phyloP scores from a whole-genome alignment of 495 filamentous ascomycete genomes.

The Trichoderma gamsii region DNA sequence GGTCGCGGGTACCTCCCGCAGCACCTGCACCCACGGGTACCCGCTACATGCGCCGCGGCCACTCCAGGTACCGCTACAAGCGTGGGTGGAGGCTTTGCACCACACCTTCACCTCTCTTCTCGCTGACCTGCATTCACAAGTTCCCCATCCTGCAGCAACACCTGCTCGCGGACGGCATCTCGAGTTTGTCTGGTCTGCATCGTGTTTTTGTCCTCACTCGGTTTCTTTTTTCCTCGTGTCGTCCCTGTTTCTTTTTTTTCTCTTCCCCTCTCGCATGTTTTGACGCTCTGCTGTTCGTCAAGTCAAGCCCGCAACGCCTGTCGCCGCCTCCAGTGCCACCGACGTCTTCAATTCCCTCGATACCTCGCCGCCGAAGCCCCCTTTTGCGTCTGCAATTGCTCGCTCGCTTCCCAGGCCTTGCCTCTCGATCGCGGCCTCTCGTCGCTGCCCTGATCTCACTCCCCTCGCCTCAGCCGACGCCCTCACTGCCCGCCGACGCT shows the following conservation, averaged over 20 bases:
- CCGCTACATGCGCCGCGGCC: neutral
- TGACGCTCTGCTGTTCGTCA: neutral
- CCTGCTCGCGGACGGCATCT: constrained; percentile 9
- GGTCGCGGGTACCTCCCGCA: neutral
- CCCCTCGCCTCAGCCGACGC: neutral
- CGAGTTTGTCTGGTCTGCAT: neutral
- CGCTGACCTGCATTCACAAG: constrained; percentile 14
- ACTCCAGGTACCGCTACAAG: neutral
- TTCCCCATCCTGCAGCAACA: constrained; percentile 13
- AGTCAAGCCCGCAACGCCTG: neutral
- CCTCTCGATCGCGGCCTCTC: neutral
- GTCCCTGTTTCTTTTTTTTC: neutral
- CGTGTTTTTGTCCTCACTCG: neutral
- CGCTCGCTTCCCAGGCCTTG: neutral
- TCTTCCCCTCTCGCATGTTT: neutral
- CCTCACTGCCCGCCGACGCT: neutral
- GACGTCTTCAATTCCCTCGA: neutral
- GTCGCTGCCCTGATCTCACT: neutral
- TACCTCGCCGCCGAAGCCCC: constrained; percentile 6
- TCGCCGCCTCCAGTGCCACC: neutral
- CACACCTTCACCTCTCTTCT: constrained; percentile 13
- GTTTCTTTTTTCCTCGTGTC: neutral
- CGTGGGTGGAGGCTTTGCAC: constrained; percentile 7
- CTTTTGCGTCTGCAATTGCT: constrained; percentile 8
- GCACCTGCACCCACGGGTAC: neutral